Conservation (phyloP, 2,329 filamentous ascomycete genomes). For the Chaetomium globosum region DNA sequence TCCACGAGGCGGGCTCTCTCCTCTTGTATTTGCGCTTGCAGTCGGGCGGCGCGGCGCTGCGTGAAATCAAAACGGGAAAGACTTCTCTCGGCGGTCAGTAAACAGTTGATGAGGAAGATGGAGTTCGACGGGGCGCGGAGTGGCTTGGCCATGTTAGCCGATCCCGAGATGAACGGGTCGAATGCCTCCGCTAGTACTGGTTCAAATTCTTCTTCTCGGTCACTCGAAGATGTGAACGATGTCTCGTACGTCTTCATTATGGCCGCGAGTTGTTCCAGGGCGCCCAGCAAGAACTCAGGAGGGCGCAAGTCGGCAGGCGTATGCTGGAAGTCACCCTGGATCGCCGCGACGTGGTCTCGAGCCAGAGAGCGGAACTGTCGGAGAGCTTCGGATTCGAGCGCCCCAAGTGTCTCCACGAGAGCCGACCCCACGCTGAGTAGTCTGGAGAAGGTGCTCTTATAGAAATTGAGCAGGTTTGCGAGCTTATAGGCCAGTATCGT, state of each 20-base stretch:
- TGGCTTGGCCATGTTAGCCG: slow-evolving; percentile 66
- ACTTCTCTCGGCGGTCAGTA: slow-evolving; percentile 58
- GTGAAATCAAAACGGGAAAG: slow-evolving; percentile 68
- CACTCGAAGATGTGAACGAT: slow-evolving; percentile 64
- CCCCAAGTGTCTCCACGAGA: slow-evolving; percentile 68
- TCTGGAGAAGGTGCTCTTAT: slow-evolving; percentile 80
- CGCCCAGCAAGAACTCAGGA: slow-evolving; percentile 78
- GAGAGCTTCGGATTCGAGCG: slow-evolving; percentile 74
- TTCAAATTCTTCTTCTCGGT: slow-evolving; percentile 70
- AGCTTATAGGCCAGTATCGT: slow-evolving; percentile 86
- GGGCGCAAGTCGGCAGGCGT: slow-evolving; percentile 73
- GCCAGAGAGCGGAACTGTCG: slow-evolving; percentile 80
- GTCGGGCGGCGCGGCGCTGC: slow-evolving; percentile 53
- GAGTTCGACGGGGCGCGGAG: slow-evolving; percentile 62
- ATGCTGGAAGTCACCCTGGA: slow-evolving; percentile 72
- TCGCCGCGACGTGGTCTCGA: slow-evolving; percentile 74
- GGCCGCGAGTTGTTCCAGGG: slow-evolving; percentile 73
- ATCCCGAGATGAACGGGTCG: slow-evolving; percentile 81
- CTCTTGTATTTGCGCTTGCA: slow-evolving; percentile 59
- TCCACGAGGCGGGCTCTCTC: slow-evolving; percentile 62
- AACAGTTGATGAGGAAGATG: slow-evolving; percentile 75
- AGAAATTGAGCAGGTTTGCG: slow-evolving; percentile 86
- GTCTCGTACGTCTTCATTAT: slow-evolving; percentile 88
- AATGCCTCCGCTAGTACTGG: slow-evolving; percentile 76
- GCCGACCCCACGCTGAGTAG: slow-evolving; percentile 71